phyloP scores from a whole-genome alignment of 2,329 filamentous ascomycete species.

The Colletotrichum godetiae region DNA sequence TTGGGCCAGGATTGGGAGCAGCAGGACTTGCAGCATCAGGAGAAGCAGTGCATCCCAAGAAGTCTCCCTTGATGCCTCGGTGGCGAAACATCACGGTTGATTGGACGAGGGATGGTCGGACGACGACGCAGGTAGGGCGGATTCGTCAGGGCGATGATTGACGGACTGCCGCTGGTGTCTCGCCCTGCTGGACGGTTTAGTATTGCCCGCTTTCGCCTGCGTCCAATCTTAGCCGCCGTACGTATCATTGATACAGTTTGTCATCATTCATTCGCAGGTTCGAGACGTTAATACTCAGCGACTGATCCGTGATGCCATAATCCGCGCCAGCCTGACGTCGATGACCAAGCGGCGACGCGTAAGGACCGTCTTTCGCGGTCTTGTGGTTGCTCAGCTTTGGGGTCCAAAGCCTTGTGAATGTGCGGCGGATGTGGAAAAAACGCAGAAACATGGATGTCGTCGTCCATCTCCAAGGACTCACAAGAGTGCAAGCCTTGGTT shows the following conservation, averaged over 20 bases:
- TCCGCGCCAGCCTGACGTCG: conserved; percentile 2
- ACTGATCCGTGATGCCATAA: neutral
- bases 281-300: neutral
- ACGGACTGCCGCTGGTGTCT: conserved; percentile 24
- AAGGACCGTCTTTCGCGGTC: neutral
- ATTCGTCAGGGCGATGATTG: conserved; percentile 26
- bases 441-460: neutral
- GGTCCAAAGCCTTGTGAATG: neutral
- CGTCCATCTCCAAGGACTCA: neutral
- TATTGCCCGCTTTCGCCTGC: neutral
- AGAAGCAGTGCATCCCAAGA: neutral
- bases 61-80: conserved; percentile 6
- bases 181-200: neutral
- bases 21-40: neutral
- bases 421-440: conserved; percentile 17
- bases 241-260: neutral
- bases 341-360: conserved; percentile 25
- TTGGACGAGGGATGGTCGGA: conserved; percentile 11
- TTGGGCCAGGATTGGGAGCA: neutral
- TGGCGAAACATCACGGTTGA: conserved; percentile 18
- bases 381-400: conserved; percentile 21
- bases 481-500: conserved; percentile 12
- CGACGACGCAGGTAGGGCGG: conserved; percentile 20
- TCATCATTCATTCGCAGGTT: neutral
- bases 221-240: neutral